Conservation (phyloP, 768 basidiomycete genomes). For the Suillus discolor region DNA sequence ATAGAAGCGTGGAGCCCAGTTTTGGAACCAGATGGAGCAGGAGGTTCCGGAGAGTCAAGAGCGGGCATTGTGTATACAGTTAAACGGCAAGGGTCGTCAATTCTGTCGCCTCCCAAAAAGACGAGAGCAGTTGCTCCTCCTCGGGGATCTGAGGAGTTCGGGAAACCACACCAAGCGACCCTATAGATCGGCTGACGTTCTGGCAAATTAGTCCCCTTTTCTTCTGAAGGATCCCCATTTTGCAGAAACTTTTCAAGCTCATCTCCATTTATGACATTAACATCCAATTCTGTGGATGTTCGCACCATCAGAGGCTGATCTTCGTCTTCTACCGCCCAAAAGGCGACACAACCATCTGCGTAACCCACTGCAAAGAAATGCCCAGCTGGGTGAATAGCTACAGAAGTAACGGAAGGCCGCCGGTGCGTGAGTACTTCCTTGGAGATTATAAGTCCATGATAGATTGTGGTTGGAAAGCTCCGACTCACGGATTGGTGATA, state of each 20-base stretch:
- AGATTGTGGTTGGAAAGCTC: neutral
- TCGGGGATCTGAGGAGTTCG: conserved; percentile 63
- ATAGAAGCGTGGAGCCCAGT: conserved; percentile 40
- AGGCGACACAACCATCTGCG: conserved; percentile 79
- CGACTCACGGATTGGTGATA: conserved; percentile 52
- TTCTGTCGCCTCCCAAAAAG: conserved; percentile 74
- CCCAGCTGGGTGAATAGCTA: conserved; percentile 73
- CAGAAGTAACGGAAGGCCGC: conserved; percentile 64
- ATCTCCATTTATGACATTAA: conserved; percentile 54
- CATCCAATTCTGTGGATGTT: conserved; percentile 61
- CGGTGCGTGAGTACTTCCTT: conserved; percentile 75
- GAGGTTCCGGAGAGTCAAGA: conserved; percentile 55
- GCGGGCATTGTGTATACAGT: conserved; percentile 70
- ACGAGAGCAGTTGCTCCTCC: conserved; percentile 75
- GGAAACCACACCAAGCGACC: conserved; percentile 80
- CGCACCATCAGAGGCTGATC: conserved; percentile 74
- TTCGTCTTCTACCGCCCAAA: conserved; percentile 82
- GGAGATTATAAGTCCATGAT: conserved; percentile 2
- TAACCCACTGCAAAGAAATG: conserved; percentile 82
- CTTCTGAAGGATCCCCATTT: conserved; percentile 21
- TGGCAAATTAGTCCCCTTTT: conserved; percentile 16
- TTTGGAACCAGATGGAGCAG: conserved; percentile 30
- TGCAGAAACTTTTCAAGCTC: conserved; percentile 43
- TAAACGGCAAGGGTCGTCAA: conserved; percentile 58
- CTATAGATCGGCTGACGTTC: conserved; percentile 82